These are phyloP conservation scores for Colletotrichum sojae DNA, from an alignment of 2,329 filamentous ascomycete species.

Conservation along the genomic window DNA sequence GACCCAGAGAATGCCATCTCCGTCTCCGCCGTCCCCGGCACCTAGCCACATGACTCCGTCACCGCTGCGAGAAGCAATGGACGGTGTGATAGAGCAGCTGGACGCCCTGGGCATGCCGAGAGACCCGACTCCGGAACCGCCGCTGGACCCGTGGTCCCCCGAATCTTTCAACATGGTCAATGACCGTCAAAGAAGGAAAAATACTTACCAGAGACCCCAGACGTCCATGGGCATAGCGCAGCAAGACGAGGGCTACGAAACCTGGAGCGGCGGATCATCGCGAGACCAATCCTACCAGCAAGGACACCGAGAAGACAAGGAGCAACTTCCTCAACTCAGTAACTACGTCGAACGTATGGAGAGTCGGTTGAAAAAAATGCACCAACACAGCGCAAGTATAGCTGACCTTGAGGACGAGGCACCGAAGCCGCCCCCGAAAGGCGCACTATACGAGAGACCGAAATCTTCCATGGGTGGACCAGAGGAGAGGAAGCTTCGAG, in stretches of 20 bases:
- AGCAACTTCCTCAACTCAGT: constrained; percentile 78
- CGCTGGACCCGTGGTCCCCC: constrained; percentile 87
- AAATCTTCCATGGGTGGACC: constrained; percentile 70
- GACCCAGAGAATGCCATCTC: constrained; percentile 73
- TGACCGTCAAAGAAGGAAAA: constrained; percentile 55
- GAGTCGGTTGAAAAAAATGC: constrained; percentile 80
- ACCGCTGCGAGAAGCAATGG: constrained; percentile 94
- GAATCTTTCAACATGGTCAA: constrained; percentile 81
- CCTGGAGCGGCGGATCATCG: constrained; percentile 68
- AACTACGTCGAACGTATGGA: constrained; percentile 97
- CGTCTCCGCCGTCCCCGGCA: constrained; percentile 77
- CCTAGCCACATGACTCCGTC: constrained; percentile 85
- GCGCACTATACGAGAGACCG: constrained; percentile 64
- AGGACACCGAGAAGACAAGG: constrained; percentile 61
- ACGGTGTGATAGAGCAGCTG: constrained; percentile 96
- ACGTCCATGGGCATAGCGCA: constrained; percentile 81
- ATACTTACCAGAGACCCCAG: constrained; percentile 67
- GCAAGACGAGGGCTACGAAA: constrained; percentile 74
- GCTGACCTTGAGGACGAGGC: constrained; percentile 65
- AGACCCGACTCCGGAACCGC: constrained; percentile 67
- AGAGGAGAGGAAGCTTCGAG: constrained; percentile 64
- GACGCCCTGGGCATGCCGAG: constrained; percentile 83
- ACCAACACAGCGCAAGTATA: constrained; percentile 69
- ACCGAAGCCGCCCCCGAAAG: constrained; percentile 75
- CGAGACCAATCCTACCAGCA: constrained; percentile 60